Percentiles rank a stretch among this genome's conserved stretches.
phyloP scores from a whole-genome alignment of 1,284 basidiomycete genomes.

The Earliella scabrosa region DNA sequence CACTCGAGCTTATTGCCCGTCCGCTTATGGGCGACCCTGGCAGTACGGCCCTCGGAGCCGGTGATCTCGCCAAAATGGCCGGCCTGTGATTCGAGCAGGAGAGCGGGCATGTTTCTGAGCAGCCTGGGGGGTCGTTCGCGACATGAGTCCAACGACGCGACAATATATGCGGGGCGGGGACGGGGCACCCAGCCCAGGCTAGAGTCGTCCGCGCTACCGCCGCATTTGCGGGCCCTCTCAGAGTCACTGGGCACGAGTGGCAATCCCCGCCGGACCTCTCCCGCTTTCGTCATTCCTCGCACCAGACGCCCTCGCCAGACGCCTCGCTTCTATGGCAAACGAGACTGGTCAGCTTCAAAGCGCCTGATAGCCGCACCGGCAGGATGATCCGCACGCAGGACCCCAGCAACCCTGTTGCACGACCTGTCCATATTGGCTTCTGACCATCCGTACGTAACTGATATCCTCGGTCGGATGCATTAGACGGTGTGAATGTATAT shows the following conservation, averaged over 20 bases:
- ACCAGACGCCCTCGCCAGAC: no score
- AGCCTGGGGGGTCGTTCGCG: not conserved
- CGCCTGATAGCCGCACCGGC: no score
- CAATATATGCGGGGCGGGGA: conserved; percentile 5
- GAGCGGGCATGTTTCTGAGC: conserved; percentile 16
- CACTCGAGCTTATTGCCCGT: conserved; percentile 24
- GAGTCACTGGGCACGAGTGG: no score
- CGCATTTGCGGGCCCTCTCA: no score
- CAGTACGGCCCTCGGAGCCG: conserved; percentile 8
- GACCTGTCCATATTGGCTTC: no score
- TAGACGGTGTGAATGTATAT: no score
- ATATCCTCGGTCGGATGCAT: no score
- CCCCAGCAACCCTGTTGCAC: no score
- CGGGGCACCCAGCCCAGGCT: not conserved
- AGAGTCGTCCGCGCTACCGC: conserved; percentile 19
- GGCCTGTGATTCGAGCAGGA: conserved; percentile 21
- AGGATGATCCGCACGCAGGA: no score
- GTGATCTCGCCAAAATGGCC: conserved; percentile 13
- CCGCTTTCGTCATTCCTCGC: not conserved
- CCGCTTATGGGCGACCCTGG: conserved; percentile 22
- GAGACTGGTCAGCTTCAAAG: no score
- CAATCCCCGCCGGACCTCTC: not conserved
- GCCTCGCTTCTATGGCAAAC: no score
- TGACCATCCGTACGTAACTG: no score
- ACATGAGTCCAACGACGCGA: not conserved